These are phyloP conservation scores for Naganishia sp. DNA, from an alignment of 1,284 basidiomycete species.

Conservation along the genomic window DNA sequence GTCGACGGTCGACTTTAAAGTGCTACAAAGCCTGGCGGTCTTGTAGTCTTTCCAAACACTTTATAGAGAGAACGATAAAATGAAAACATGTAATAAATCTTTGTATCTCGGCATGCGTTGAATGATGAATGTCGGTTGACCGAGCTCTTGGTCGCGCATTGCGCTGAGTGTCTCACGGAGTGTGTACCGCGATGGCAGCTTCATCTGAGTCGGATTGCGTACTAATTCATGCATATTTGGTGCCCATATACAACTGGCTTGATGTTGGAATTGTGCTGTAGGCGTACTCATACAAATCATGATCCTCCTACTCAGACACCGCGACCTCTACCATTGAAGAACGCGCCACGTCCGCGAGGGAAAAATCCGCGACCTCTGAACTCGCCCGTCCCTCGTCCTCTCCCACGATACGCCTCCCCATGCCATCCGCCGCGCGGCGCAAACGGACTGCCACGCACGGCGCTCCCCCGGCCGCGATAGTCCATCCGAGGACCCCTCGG, in stretches of 20 bases:
- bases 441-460: constrained; percentile 17
- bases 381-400: constrained; percentile 25
- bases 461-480: constrained; percentile 16
- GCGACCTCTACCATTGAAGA: constrained; percentile 19
- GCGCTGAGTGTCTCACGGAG: too few species aligned
- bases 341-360: constrained; percentile 16
- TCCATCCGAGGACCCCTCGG: constrained; percentile 30
- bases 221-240: too few species aligned
- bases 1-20: constrained; percentile 60
- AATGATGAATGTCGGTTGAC: constrained; percentile 14
- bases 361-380: constrained; percentile 23
- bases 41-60: constrained; percentile 2
- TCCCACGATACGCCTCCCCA: constrained; percentile 22
- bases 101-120: constrained; percentile 15
- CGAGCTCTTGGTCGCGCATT: too few species aligned
- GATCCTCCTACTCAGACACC: background rate
- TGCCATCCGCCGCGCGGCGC: constrained; percentile 29
- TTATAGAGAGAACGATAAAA: constrained; percentile 7
- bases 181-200: too few species aligned
- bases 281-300: too few species aligned
- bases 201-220: too few species aligned
- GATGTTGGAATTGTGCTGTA: background rate
- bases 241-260: constrained; percentile 12
- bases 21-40: background rate
- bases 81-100: constrained; percentile 12